Conservation (phyloP, 441 rosid species). For the Populus hybrid region DNA sequence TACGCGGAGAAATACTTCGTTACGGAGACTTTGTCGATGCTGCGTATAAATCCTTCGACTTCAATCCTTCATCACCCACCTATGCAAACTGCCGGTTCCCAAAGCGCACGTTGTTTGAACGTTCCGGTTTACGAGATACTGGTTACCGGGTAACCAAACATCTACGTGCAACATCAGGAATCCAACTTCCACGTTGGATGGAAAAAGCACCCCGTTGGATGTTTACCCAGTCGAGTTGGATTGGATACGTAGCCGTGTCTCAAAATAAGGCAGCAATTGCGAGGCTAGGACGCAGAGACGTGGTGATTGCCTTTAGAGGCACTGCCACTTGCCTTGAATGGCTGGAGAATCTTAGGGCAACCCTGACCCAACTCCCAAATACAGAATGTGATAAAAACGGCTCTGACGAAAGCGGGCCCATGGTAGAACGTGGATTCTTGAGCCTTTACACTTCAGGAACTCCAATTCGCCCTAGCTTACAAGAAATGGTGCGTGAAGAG, state of each 20-base stretch:
- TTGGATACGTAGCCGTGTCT: conserved; percentile 82
- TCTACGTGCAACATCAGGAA: conserved; percentile 64
- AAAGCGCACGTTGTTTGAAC: conserved; percentile 39
- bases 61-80: conserved; percentile 56
- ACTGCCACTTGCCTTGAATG: conserved; percentile 83
- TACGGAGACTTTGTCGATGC: conserved; percentile 76
- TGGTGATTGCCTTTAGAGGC: conserved; percentile 66
- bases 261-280: conserved; percentile 62
- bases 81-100: conserved; percentile 53
- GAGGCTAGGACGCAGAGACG: conserved; percentile 72
- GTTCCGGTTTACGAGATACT: conserved; percentile 48
- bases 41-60: conserved; percentile 63
- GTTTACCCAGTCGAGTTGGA: conserved; percentile 66
- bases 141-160: conserved; percentile 57
- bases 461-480: conserved; percentile 38
- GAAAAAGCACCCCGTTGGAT: conserved; percentile 60
- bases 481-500: conserved; percentile 58
- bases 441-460: conserved; percentile 65
- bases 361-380: conserved; percentile 43
- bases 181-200: conserved; percentile 59
- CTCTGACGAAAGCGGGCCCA: conserved; percentile 31
- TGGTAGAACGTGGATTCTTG: conserved; percentile 78
- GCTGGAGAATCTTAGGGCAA: conserved; percentile 78
- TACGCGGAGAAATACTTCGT: conserved; percentile 61
- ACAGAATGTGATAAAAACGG: conserved; percentile 1